Evolutionary conservation across 2,329 filamentous ascomycete genomes (phyloP), one percentile per base, ranked within the genome.

Genomic region (Mycosphaerella arachidis): DNA sequence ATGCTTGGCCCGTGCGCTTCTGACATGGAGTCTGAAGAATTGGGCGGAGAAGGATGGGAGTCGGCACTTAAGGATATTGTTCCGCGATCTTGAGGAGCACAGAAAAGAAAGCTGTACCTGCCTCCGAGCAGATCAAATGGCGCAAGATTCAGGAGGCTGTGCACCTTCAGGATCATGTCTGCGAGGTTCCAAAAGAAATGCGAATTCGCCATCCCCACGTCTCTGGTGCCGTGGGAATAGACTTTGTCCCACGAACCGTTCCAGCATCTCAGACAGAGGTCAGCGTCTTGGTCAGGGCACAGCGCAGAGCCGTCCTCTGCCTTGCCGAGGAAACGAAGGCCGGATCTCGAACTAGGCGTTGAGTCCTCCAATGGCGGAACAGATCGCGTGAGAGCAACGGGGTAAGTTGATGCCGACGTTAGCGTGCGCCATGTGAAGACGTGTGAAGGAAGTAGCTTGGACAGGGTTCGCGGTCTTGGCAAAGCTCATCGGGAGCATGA

Each of bases 81-180:
- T 13, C 13, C 40, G 40, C 1, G 16, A 43, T n/a, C 1, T 18
- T 7, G 16, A n/a, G 40, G 40, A 43, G 18, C 8, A 43, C 13
- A 18, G n/a, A 43, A 8, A 16, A 43, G n/a, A n/a, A 43, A 43
- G 40, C 40, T 43, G 40, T 43, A 43, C n/a, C 40, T 43, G 40
- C 40, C 40, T n/a, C 13, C 24, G 16, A 7, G 40, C 40, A 43
- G 13, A 53, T 53, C 12, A 9, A 27, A 9, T 43, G 27, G 54
- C 50, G 56, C 56, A 58, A 20, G 27, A 48, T 35, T 50, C 56
- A 58, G 56, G 56, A 58, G 56, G 50, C 30, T 7, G 1, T 43
- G 40, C 40, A 8, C 13, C 40, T n/a, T 4, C 4, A 43, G 40
- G 40, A 43, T n/a, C 40, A 43, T 43, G 40, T 43, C 40, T 43